Base-by-base conservation (phyloP, 805 yeast genomes). In the Cyberlindnera misumaiensis region DNA sequence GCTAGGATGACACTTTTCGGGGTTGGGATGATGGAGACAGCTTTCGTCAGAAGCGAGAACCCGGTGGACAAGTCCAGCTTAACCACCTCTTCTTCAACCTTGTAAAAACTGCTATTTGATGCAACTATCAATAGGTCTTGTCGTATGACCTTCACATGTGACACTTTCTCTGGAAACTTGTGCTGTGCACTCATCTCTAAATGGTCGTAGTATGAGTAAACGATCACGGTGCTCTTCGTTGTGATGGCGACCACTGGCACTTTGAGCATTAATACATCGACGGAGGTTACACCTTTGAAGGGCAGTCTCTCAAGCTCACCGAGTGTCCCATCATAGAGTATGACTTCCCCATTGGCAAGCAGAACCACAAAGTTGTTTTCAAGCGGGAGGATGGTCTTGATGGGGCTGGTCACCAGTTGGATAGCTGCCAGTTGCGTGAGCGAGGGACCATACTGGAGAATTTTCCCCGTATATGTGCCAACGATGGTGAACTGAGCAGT, bases 131-230 rank as follows among this genome's bases (percentile, higher is more conserved):
- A 24, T 13, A 31, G 34, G 28, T 47, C 37, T 4, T 46, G 36
- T 14, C 48, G 38, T 12, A 59, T 35, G 14, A 51, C 47, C 32
- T 53, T 43, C 16, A 64, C 44, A 5, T 34, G 30, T 2, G 38
- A 29, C 3, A 59, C 39, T 32, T 52, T 51, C 29, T 62, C 65
- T 4, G 52, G 52, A 2, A 59, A 17, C 15, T 48, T 50, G 25
- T 51, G 45, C 31, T 60, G 60, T 16, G 42, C 41, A 5, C 36
- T 40, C 43, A 55, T 51, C 13, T 49, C 53, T 25, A 62, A 39
- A 27, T 55, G 57, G 7, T 52, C 48, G 32, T 58, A 17, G 8
- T 34, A 26, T 15, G 34, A 36, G 8, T 45, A 45, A 7, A 41
- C 32, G 9, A 52, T 34, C 3, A 52, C 41, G 2, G 44, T 32